phyloP scores from a whole-genome alignment of 139 green algal genomes.

The Coelastrella sp. region DNA sequence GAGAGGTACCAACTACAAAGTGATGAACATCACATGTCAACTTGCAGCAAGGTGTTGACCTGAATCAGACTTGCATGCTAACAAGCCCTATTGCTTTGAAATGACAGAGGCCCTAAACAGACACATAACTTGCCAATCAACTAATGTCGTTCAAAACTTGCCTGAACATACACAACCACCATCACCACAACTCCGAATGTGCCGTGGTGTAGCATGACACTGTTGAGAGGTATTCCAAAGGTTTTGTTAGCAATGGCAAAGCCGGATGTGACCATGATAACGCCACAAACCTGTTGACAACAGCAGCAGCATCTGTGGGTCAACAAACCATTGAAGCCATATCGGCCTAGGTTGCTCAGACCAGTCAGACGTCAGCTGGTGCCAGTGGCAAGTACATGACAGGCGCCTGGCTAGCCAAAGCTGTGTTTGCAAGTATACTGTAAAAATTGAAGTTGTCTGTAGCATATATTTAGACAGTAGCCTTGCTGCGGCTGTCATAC shows the following conservation, averaged over 20 bases:
- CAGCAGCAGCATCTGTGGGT: neutral
- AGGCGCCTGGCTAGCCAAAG: too few relatives aligned
- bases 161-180: constrained; percentile 39
- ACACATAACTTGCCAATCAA: neutral
- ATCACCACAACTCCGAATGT: constrained; percentile 34
- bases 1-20: too few relatives aligned
- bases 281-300: constrained; percentile 15
- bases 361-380: too few relatives aligned
- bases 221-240: constrained; percentile 22
- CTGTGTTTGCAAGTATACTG: too few relatives aligned
- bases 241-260: constrained; percentile 13
- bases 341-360: too few relatives aligned
- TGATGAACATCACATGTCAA: too few relatives aligned
- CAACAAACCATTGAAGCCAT: too few relatives aligned
- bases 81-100: neutral
- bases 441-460: too few relatives aligned
- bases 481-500: too few relatives aligned
- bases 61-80: neutral
- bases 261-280: constrained; percentile 8
- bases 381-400: too few relatives aligned
- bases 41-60: too few relatives aligned
- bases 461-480: too few relatives aligned
- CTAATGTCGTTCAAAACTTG: neutral
- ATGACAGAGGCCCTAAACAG: neutral
- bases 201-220: neutral